phyloP scores from a whole-genome alignment of 768 basidiomycete species.

The Russula abietina region DNA sequence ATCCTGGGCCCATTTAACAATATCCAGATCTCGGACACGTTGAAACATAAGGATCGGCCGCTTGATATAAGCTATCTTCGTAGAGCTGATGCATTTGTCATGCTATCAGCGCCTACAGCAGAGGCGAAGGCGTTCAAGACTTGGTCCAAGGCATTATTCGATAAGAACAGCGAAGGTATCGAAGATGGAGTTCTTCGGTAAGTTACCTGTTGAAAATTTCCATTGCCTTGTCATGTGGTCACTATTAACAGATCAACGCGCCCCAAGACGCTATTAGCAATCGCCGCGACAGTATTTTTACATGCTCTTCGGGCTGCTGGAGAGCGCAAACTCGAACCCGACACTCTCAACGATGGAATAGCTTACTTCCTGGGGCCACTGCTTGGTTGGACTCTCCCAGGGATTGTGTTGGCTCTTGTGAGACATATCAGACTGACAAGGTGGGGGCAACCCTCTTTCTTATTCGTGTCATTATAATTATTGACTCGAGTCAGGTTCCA shows the following conservation, averaged over 20 bases:
- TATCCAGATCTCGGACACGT: constrained; percentile 45
- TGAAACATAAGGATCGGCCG: constrained; percentile 42
- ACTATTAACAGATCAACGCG: constrained; percentile 51
- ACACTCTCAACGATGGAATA: constrained; percentile 65
- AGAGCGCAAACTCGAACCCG: constrained; percentile 56
- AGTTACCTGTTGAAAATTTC: not conserved
- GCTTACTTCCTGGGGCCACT: constrained; percentile 70
- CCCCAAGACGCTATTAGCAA: constrained; percentile 58
- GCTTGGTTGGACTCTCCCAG: constrained; percentile 74
- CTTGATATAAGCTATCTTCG: constrained; percentile 49
- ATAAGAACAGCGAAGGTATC: constrained; percentile 71
- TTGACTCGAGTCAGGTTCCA: constrained; percentile 36
- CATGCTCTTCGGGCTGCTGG: constrained; percentile 49
- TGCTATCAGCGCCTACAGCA: constrained; percentile 36
- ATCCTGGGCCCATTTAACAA: not conserved
- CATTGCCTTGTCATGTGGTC: not conserved
- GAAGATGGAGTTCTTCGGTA: constrained; percentile 63
- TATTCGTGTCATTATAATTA: not conserved
- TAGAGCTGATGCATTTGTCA: constrained; percentile 41
- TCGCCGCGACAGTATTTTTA: constrained; percentile 61
- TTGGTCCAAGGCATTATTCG: constrained; percentile 79
- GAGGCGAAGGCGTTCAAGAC: constrained; percentile 36
- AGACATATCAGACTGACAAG: constrained; percentile 44
- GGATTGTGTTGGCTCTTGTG: constrained; percentile 58
- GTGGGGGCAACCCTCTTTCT: not conserved